Evolutionary conservation across 805 yeast genomes (phyloP), one percentile per base, ranked within the genome.

Genomic region (Kodamaea restingae): DNA sequence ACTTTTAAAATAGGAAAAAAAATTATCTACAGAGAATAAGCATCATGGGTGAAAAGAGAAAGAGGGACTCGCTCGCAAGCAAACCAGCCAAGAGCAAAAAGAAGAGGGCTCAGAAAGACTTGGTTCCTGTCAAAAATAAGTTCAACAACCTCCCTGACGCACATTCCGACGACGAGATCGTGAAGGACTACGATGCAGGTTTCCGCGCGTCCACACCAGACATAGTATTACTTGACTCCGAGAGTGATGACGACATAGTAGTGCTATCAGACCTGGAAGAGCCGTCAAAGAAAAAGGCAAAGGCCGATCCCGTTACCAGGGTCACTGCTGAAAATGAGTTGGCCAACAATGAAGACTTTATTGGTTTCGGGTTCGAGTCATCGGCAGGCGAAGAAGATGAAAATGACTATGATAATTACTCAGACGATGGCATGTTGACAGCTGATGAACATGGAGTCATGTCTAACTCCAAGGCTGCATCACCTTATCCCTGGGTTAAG

Each of bases 401-500:
- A 14, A 67, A 64, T 20, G 69, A 58, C 24, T 67, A 65, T 41
- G 72, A 67, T 32, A 46, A 53, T 10, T 31, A 34, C 15, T 44
- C 38, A 5, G 46, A 39, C 15, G 49, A 47, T 8, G 32, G 46
- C 36, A 33, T 48, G 40, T 52, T 55, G 24, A 49, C 54, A 42
- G 48, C 58, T 35, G 36, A 40, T 1, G 41, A 38, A 14, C 36
- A 33, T 17, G 41, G 41, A 8, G 37, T 38, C 8, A 27, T 38
- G 17, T 28, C 38, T 7, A 44, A 24, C 18, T 55, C 53, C 39
- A 29, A 21, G 12, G 48, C 61, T 3, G 59, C 61, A 21, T 52
- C 67, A 2, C 58, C 66, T 24, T 78, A 60, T 44, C 95, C 95
- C 0, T 88, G 96, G 96, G 73, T 85, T 17, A 70, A 78, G 39